A percentile compares a stretch with the other conserved stretches of the same genome.
Evolutionary conservation across 352 stramenopile species (phyloP).

Genomic region (Phytophthora rubi): DNA sequence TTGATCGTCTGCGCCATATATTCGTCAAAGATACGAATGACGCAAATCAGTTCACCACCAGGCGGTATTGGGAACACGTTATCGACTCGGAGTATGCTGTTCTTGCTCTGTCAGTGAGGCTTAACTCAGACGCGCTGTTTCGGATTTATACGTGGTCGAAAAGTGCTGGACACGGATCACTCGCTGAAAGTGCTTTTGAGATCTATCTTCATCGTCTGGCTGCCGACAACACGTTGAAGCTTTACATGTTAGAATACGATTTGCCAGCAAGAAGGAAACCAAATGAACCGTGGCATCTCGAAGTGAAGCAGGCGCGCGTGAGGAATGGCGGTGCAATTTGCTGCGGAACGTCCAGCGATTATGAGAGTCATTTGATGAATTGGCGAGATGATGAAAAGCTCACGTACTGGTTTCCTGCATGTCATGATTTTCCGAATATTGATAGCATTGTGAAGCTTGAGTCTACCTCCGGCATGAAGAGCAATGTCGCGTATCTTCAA

Average conservation of each 20-base stretch:
- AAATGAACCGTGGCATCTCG: slow-evolving; percentile 2
- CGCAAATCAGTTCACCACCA: neutral
- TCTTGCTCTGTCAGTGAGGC: slow-evolving; percentile 4
- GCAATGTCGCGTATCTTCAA: slow-evolving; percentile 16
- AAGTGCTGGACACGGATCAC: neutral
- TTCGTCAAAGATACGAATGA: slow-evolving; percentile 13
- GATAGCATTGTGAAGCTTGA: slow-evolving; percentile 28
- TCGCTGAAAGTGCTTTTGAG: slow-evolving; percentile 10
- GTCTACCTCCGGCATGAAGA: slow-evolving; percentile 9
- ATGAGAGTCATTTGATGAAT: slow-evolving; percentile 1
- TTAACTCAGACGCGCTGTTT: neutral
- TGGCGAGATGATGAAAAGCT: slow-evolving; percentile 20
- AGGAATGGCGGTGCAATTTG: slow-evolving; percentile 15
- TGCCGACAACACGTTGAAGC: slow-evolving; percentile 14
- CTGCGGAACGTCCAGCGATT: slow-evolving; percentile 18
- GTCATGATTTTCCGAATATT: slow-evolving; percentile 31
- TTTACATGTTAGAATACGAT: slow-evolving; percentile 21
- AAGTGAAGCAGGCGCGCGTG: slow-evolving; percentile 17
- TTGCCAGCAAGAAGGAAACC: slow-evolving; percentile 4
- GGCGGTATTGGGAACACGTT: slow-evolving; percentile 15
- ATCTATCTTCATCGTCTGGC: slow-evolving; percentile 23
- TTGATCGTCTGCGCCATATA: slow-evolving; percentile 22
- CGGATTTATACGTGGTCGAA: neutral
- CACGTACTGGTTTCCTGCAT: slow-evolving; percentile 31
- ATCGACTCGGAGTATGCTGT: slow-evolving; percentile 28